Percentiles rank a stretch among this genome's conserved stretches.
These are phyloP conservation scores for Fusarium domesticum DNA, from an alignment of 2,329 filamentous ascomycete species.

Conservation along the genomic window DNA sequence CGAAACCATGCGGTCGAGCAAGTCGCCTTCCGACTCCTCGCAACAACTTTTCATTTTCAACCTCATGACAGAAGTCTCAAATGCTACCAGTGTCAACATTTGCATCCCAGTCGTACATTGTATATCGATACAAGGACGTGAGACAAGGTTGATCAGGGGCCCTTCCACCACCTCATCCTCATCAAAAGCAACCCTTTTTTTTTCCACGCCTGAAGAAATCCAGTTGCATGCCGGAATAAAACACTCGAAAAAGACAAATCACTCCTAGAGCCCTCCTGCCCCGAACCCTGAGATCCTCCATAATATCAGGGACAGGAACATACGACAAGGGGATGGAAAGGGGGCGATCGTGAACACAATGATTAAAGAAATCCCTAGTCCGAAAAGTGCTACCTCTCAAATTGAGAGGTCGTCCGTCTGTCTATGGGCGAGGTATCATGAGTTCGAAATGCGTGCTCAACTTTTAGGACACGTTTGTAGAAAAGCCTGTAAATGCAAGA, in stretches of 20 bases:
- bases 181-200: conserved; percentile 17
- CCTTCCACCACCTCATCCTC: conserved; percentile 9
- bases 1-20: no score
- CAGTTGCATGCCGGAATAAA: conserved; percentile 21
- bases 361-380: conserved; percentile 32
- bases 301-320: conserved; percentile 32
- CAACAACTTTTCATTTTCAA: no score
- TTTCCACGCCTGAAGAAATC: conserved; percentile 14
- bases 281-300: conserved; percentile 25
- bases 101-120: no score
- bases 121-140: no score
- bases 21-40: no score
- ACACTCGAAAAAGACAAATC: conserved; percentile 10
- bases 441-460: conserved; percentile 43
- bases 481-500: conserved; percentile 49
- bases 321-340: conserved; percentile 22
- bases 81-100: no score
- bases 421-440: conserved; percentile 53
- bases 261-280: conserved; percentile 10
- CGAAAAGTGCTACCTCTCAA: conserved; percentile 31
- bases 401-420: conserved; percentile 36
- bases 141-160: no score
- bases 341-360: conserved; percentile 31
- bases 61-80: no score
- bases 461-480: conserved; percentile 47